A percentile compares a stretch with the other conserved stretches of the same genome.
Conservation (phyloP, 1,284 basidiomycete species). For the Apiotrichum veenhuisii region DNA sequence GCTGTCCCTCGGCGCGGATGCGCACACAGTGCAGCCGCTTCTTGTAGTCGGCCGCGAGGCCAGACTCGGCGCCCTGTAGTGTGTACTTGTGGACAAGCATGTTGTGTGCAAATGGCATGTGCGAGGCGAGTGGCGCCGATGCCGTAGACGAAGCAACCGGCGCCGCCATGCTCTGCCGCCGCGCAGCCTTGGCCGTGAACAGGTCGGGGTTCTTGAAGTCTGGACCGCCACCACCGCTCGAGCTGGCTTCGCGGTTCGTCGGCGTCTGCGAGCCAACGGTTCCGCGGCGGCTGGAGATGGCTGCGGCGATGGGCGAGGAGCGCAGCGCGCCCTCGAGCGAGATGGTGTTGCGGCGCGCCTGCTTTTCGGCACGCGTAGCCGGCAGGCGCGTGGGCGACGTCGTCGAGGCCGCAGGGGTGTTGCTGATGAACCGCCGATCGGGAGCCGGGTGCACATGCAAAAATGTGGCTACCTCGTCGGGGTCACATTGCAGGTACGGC, state of each 20-base stretch:
- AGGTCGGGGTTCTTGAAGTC: conserved; percentile 40
- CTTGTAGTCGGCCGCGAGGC: conserved; percentile 88
- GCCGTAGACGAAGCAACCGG: conserved; percentile 17
- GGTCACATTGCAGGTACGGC: conserved; percentile 17
- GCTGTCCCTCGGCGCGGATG: conserved; percentile 87
- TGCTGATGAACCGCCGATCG: conserved; percentile 35
- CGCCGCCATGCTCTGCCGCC: conserved; percentile 3
- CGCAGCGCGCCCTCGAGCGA: conserved; percentile 8
- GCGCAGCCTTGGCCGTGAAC: conserved; percentile 23
- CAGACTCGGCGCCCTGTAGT: conserved; percentile 85
- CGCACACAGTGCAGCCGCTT: conserved; percentile 96
- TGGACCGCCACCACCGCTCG: background rate
- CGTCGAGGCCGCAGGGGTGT: background rate
- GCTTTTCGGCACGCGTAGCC: background rate
- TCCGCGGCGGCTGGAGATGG: conserved; percentile 6
- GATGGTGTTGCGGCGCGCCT: conserved; percentile 15
- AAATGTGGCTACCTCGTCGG: conserved; percentile 40
- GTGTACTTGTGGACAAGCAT: conserved; percentile 63
- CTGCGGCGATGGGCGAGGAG: conserved; percentile 5
- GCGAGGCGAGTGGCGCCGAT: conserved; percentile 26
- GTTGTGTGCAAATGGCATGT: conserved; percentile 48
- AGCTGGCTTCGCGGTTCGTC: background rate
- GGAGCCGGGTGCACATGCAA: conserved; percentile 50
- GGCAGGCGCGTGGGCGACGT: background rate
- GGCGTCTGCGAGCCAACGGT: conserved; percentile 8